Evolutionary conservation across 805 yeast species (phyloP).

Genomic region (Yarrowia keelungensis): DNA sequence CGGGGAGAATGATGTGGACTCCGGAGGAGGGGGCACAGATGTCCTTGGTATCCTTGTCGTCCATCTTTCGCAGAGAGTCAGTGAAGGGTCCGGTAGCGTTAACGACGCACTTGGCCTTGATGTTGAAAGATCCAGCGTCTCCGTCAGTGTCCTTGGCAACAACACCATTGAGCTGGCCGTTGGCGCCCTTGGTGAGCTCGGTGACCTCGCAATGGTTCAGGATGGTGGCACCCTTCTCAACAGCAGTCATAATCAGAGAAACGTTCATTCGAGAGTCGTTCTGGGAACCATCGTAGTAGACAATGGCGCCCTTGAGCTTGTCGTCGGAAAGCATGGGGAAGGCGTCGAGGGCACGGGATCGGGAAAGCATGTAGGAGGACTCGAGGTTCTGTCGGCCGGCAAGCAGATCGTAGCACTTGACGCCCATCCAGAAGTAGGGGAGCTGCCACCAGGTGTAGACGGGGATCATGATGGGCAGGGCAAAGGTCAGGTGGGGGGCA

Average conservation of each 20-base stretch:
- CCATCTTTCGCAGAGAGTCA: constrained; percentile 86
- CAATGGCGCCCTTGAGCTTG: constrained; percentile 85
- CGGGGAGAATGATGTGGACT: constrained; percentile 90
- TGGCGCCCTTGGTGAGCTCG: constrained; percentile 69
- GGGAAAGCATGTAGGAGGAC: constrained; percentile 73
- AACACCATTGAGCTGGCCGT: constrained; percentile 73
- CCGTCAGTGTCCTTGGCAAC: constrained; percentile 64
- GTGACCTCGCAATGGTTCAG: constrained; percentile 85
- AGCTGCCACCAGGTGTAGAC: constrained; percentile 95
- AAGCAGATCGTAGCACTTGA: constrained; percentile 88
- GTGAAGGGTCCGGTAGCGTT: constrained; percentile 96
- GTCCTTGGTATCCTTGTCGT: constrained; percentile 60
- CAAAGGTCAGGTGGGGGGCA: constrained; percentile 88
- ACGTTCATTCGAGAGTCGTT: constrained; percentile 92
- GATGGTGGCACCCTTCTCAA: constrained; percentile 86
- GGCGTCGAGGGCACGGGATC: constrained; percentile 67
- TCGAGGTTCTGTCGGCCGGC: constrained; percentile 89
- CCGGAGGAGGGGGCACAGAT: constrained; percentile 97
- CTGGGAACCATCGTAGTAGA: constrained; percentile 94
- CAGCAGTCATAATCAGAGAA: constrained; percentile 83
- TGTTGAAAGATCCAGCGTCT: constrained; percentile 61
- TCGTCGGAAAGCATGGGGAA: constrained; percentile 87
- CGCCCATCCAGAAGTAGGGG: constrained; percentile 91
- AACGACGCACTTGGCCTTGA: constrained; percentile 75
- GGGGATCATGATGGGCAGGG: constrained; percentile 95